Conservation (phyloP, 2,329 filamentous ascomycete genomes). For the Sordariomycetes sp. region DNA sequence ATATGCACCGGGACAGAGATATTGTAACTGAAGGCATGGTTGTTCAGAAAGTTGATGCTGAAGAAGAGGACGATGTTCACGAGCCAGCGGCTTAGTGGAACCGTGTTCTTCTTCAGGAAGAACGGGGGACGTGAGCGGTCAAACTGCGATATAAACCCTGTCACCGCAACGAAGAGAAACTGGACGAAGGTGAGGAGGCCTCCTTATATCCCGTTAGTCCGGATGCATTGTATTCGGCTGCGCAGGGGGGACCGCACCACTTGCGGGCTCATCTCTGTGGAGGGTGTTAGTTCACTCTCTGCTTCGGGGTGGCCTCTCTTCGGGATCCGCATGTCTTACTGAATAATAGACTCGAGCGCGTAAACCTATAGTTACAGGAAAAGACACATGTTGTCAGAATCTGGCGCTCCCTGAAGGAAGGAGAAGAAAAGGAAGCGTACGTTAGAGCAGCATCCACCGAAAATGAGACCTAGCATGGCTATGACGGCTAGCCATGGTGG, state of each 20-base stretch:
- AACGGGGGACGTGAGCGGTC: constrained; percentile 56
- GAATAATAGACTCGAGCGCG: constrained; percentile 87
- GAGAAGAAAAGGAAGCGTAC: constrained; percentile 37
- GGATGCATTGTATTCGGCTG: not conserved
- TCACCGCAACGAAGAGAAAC: constrained; percentile 72
- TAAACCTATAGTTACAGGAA: constrained; percentile 57
- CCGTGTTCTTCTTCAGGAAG: constrained; percentile 65
- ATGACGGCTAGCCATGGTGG: constrained; percentile 38
- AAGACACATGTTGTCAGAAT: not conserved
- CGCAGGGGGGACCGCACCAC: constrained; percentile 44
- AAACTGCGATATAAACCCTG: constrained; percentile 67
- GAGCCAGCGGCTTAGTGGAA: constrained; percentile 77
- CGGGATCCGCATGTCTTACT: constrained; percentile 42
- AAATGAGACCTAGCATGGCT: constrained; percentile 74
- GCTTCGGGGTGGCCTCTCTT: not conserved
- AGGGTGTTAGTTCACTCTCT: not conserved
- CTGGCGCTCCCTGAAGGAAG: constrained; percentile 50
- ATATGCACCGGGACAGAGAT: constrained; percentile 97
- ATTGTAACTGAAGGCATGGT: constrained; percentile 93
- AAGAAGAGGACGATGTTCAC: constrained; percentile 88
- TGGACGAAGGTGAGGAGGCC: constrained; percentile 83
- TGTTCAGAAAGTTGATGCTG: constrained; percentile 89
- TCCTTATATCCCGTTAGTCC: constrained; percentile 34
- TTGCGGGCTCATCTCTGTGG: constrained; percentile 66
- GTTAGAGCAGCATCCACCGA: constrained; percentile 92